Base-by-base conservation (phyloP, 495 filamentous ascomycete genomes). In the Penicillium turbatum region DNA sequence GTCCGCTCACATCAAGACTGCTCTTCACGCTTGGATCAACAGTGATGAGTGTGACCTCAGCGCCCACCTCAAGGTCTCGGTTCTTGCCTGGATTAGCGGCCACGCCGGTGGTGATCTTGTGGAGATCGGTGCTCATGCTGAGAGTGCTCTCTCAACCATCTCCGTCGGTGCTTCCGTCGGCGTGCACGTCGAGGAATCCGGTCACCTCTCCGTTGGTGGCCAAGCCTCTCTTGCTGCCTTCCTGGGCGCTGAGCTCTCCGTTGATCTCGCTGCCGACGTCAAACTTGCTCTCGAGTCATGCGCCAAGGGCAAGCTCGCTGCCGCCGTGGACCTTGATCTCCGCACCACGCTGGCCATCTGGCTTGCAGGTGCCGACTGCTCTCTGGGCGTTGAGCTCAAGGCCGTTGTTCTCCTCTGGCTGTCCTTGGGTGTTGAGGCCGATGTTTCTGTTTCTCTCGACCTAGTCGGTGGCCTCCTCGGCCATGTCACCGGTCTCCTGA, bases 321-420 rank as follows among this genome's bases (percentile, higher is more conserved):
- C 63, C 27, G 35, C 58, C 12, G 53, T 77, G 21, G 59, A 55
- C 30, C 44, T 60, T 44, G 67, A 70, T 1, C 53, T 60, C 29
- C 72, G 72, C 43, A 61, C 64, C 54, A 49, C 65, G 32, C 62
- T 77, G 21, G 66, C 71, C 39, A 49, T 57, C 29, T 77, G 74
- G 74, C 60, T 77, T n/a, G 58, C 68, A 37, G 61, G 68, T 43
- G 62, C 65, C 35, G 52, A 46, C 57, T 73, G 70, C 72, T 39
- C 57, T 24, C 68, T 77, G 17, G 70, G 69, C 39, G 70, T 61
- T 47, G 67, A 76, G 45, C 64, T 75, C 27, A 75, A 77, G 74
- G 62, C 70, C 32, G 62, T 72, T 29, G 57, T 77, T 38, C 42
- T 72, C 19, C 61, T 73, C 62, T 77, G 74, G 74, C 61, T 77